Base-by-base conservation (phyloP, 2,329 filamentous ascomycete species). In the Ophiostoma ips region DNA sequence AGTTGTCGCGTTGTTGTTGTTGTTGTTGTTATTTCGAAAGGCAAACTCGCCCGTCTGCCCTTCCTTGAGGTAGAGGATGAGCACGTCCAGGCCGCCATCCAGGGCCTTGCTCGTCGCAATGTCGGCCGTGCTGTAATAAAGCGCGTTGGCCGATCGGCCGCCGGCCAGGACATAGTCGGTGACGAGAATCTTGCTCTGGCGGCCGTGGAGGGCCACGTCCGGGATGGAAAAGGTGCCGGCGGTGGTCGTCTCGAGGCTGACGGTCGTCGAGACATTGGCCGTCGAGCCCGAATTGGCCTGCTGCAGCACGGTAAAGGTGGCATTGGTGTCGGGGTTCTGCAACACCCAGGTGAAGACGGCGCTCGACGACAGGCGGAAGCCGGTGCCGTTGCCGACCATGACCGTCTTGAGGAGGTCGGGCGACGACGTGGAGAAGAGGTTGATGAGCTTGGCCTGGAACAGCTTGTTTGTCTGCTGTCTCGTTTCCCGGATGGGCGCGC, bases 91-190 rank as follows among this genome's bases (percentile, higher is more conserved):
- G 60, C 72, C 75, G 36, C 72, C 65, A 0, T 61, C 86, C 24
- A 55, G 52, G 4, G 45, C 15, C 21, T 40, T 50, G 33, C 50
- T 54, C 8, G 52, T 84, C 54, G 81, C 77, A 21, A 86, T 74
- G 58, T 87, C 82, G 0, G 79, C 79, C 2, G 82, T 81, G 0
- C 78, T 84, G 62, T 85, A 87, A 1, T 84, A 61, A 15, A 87
- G 59, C 1, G 38, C 46, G 19, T 41, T 68, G 15, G 68, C 74
- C 21, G 28, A 38, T 1, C 5, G 21, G 15, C 40, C 3, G 10
- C 44, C 63, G 0, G 77, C 79, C 44, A 85, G 63, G 12, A 75
- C 68, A 52, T 85, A 86, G 56, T 86, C 79, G 0, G 73, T 78
- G 4, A 85, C 74, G 58, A 82, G 77, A 38, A 83, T 72, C 63